Conservation (phyloP, 495 filamentous ascomycete species). For the Amniculicola lignicola region DNA sequence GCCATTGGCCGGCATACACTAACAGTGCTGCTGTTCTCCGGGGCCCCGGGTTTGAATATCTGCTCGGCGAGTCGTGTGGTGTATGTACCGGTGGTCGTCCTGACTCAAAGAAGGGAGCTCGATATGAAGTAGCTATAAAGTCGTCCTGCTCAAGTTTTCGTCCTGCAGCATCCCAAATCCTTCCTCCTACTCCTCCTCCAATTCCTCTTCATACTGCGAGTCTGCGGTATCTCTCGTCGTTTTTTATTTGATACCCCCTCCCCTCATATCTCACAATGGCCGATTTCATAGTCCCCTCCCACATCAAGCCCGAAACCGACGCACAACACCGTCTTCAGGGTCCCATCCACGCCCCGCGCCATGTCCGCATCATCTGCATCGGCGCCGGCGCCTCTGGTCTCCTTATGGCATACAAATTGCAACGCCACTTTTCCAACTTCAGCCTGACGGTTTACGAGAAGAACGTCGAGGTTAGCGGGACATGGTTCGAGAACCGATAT, state of each 20-base stretch:
- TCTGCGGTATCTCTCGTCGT: no score
- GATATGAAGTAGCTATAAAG: no score
- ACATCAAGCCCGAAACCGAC: constrained; percentile 20
- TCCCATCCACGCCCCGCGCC: constrained; percentile 33
- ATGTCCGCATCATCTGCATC: constrained; percentile 35
- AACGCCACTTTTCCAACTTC: constrained; percentile 33
- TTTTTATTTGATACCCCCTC: background rate
- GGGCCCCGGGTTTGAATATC: no score
- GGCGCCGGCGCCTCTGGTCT: constrained; percentile 37
- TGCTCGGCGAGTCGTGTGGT: no score
- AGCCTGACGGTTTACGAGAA: constrained; percentile 34
- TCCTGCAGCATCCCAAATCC: no score
- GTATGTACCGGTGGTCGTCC: no score
- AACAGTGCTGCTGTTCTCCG: no score
- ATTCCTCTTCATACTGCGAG: no score
- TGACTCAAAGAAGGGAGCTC: no score
- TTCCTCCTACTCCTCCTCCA: no score
- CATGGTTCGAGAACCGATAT: constrained; percentile 40
- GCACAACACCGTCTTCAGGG: constrained; percentile 25
- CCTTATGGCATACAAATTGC: constrained; percentile 37
- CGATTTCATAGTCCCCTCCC: constrained; percentile 26
- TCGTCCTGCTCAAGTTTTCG: no score
- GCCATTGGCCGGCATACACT: no score
- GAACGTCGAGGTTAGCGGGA: constrained; percentile 31
- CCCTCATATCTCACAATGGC: constrained; percentile 30